Base-by-base conservation (phyloP, 2,329 filamentous ascomycete species). In the Sporothrix sp. region DNA sequence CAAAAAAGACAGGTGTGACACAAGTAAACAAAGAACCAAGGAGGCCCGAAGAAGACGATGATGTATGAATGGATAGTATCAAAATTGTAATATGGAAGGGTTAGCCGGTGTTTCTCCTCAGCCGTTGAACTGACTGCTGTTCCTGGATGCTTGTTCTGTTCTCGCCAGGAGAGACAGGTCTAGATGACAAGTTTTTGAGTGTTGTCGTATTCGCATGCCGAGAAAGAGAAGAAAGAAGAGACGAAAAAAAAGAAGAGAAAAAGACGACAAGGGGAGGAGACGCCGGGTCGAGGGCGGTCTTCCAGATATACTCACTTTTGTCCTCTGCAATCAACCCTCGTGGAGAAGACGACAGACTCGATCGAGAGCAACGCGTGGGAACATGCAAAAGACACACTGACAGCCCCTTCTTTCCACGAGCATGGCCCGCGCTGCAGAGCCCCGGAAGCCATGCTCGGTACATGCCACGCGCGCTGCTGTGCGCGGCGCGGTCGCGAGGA, bases 221-320 rank as follows among this genome's bases (percentile, higher is more conserved):
- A 32, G 10, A 33, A 14, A 18, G 20, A 16, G 14, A 27, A 16
- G 7, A 21, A 21, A 38, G 5, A 27, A 35, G n/a, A 28, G 8
- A 46, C 9, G 11, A 44, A 21, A 25, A 27, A 18, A 23, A 25
- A 20, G 33, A 32, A 28, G 7, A 33, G 40, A 37, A 25, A 46
- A 7, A 47, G 32, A 27, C n/a, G 36, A 49, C 35, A 35, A 30
- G 10, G 37, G 13, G 11, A 36, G 21, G 36, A 53, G 30, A 8
- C 11, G 27, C 33, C 7, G 25, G n/a, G 14, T 33, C 38, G 42
- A 50, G 52, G 51, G 37, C 43, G n/a, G 39, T 20, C 49, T 50
- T 33, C 48, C 54, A 52, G 53, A 54, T 57, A 57, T 57, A 57
- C 52, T 46, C 45, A 39, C 48, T 49, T 18, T 16, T 18, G 21